Evolutionary conservation across 345 rosid species (phyloP).

Genomic region (thale cress (Arabidopsis thaliana)): TAIR10.1 NC_003071.7:13616001-13616500

Average conservation of each 20-base stretch:
- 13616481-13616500: slow-evolving; percentile 52
- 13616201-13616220: slow-evolving; percentile 93
- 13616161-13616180: slow-evolving; percentile 82
- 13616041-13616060: slow-evolving; percentile 56
- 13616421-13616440: slow-evolving; percentile 90
- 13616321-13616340: slow-evolving; percentile 95
- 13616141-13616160: slow-evolving; percentile 89
- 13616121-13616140: slow-evolving; percentile 86
- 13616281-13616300: slow-evolving; percentile 88
- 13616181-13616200: slow-evolving; percentile 82
- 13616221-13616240: slow-evolving; percentile 80
- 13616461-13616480: slow-evolving; percentile 55
- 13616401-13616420: slow-evolving; percentile 80
- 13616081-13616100: slow-evolving; percentile 72
- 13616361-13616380: slow-evolving; percentile 92
- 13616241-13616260: slow-evolving; percentile 66
- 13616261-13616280: slow-evolving; percentile 87
- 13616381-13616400: slow-evolving; percentile 97
- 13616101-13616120: slow-evolving; percentile 78
- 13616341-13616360: slow-evolving; percentile 82
- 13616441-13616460: slow-evolving; percentile 96
- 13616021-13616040: slow-evolving; percentile 47
- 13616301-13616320: slow-evolving; percentile 94
- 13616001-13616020: slow-evolving; percentile 49
- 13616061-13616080: slow-evolving; percentile 68